Conservation (phyloP, 176 grass and related monocot genomes). For the Elaeis guineensis region DNA sequence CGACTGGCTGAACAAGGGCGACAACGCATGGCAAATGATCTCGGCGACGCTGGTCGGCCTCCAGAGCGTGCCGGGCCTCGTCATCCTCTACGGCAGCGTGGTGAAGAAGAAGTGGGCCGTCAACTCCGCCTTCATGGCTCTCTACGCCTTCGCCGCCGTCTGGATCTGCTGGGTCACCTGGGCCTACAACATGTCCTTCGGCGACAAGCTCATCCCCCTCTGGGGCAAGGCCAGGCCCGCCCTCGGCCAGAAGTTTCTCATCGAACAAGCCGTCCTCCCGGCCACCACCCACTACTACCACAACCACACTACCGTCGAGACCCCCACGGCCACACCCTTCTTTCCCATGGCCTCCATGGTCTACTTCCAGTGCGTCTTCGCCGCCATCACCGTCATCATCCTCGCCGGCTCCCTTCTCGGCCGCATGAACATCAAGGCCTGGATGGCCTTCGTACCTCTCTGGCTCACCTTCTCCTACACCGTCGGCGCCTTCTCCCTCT, state of each 20-base stretch:
- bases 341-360: slow-evolving; percentile 17
- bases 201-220: slow-evolving; percentile 18
- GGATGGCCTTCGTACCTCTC: slow-evolving; percentile 17
- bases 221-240: slow-evolving; percentile 18
- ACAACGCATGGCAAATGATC: slow-evolving; percentile 18
- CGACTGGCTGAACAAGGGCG: slow-evolving; percentile 19
- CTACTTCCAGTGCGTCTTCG: slow-evolving; percentile 17
- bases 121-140: slow-evolving; percentile 16
- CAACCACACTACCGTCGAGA: neutral
- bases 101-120: slow-evolving; percentile 25
- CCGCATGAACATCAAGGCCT: slow-evolving; percentile 17
- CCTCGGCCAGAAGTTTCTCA: slow-evolving; percentile 13
- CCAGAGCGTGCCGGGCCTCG: slow-evolving; percentile 17
- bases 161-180: slow-evolving; percentile 15
- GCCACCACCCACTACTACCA: slow-evolving; percentile 6
- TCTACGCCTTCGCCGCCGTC: slow-evolving; percentile 17
- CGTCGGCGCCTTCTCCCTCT: slow-evolving; percentile 18
- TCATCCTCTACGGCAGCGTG: slow-evolving; percentile 17
- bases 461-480: slow-evolving; percentile 21
- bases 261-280: neutral
- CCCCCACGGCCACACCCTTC: neutral
- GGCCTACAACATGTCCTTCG: slow-evolving; percentile 19
- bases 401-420: slow-evolving; percentile 19
- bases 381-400: slow-evolving; percentile 10
- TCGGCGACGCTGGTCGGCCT: slow-evolving; percentile 16